Conservation (phyloP, 257 asterid species). For the Penstemon davidsonii region DNA sequence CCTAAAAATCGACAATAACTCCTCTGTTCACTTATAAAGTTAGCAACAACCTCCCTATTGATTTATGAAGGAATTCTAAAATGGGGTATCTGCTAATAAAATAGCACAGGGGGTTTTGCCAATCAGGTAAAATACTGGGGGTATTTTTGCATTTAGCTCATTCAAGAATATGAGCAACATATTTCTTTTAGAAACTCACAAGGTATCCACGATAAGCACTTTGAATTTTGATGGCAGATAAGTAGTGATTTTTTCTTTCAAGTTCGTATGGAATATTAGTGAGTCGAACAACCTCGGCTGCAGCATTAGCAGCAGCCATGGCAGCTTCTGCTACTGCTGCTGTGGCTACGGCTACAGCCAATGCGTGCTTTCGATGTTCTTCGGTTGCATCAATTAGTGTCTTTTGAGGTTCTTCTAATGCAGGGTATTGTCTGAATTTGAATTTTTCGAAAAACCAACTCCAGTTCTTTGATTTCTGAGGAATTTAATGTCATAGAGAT, state of each 20-base stretch:
- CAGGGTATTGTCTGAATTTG: conserved; percentile 49
- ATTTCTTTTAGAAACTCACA: conserved; percentile 45
- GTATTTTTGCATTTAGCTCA: too few relatives aligned
- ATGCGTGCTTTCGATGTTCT: conserved; percentile 65
- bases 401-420: conserved; percentile 54
- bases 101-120: too few relatives aligned
- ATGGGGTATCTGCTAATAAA: too few relatives aligned
- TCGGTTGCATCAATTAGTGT: conserved; percentile 55
- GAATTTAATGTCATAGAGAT: not conserved
- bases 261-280: conserved; percentile 43
- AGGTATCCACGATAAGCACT: conserved; percentile 69
- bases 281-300: conserved; percentile 83
- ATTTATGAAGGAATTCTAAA: too few relatives aligned
- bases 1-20: too few relatives aligned
- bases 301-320: conserved; percentile 86
- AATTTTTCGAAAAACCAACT: conserved; percentile 56
- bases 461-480: conserved; percentile 59
- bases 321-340: conserved; percentile 95
- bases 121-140: too few relatives aligned
- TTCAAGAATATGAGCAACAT: not conserved
- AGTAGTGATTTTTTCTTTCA: conserved; percentile 27
- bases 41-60: too few relatives aligned
- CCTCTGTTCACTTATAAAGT: too few relatives aligned
- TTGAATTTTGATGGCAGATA: conserved; percentile 65
- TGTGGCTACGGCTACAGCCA: conserved; percentile 76